Percentiles rank a stretch among this genome's conserved stretches.
These are phyloP conservation scores for Venturia asperata DNA, from an alignment of 2,329 filamentous ascomycete genomes.

Conservation along the genomic window DNA sequence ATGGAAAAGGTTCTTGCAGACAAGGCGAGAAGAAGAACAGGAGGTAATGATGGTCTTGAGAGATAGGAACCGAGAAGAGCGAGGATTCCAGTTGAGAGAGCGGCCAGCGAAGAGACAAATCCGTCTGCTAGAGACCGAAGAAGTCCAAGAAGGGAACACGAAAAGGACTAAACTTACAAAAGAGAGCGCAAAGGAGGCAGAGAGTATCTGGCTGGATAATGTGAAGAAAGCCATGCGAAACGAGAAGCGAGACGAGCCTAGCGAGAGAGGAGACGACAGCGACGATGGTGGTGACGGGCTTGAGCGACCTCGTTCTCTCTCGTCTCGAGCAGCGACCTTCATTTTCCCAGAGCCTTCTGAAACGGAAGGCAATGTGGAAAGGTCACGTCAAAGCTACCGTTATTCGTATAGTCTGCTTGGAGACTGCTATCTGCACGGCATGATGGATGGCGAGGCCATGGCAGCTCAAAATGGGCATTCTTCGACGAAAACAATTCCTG, in stretches of 20 bases:
- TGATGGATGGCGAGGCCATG: conserved; percentile 21
- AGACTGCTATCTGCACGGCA: conserved; percentile 19
- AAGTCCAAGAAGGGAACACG: background rate
- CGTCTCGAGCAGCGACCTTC: background rate
- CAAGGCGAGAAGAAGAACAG: background rate
- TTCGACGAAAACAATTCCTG: conserved; percentile 5
- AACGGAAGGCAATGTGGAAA: background rate
- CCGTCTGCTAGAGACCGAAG: conserved; percentile 1
- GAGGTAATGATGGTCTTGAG: background rate
- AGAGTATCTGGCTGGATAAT: conserved; percentile 6
- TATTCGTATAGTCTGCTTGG: conserved; percentile 16
- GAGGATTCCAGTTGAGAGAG: conserved; percentile 6
- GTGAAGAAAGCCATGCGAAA: background rate
- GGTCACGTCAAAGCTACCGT: background rate
- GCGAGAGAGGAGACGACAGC: background rate
- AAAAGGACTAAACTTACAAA: conserved; percentile 1
- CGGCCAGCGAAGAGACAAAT: background rate
- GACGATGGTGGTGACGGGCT: background rate
- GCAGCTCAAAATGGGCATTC: conserved; percentile 13
- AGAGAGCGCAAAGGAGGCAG: background rate
- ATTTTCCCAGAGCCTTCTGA: background rate
- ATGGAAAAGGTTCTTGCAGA: conserved; percentile 2
- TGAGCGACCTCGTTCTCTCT: background rate
- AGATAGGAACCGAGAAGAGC: background rate
- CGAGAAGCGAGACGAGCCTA: background rate